These are phyloP conservation scores for Dendrocalamus latiflorus DNA, from an alignment of 202 grass and related monocot species.

Conservation along the genomic window DNA sequence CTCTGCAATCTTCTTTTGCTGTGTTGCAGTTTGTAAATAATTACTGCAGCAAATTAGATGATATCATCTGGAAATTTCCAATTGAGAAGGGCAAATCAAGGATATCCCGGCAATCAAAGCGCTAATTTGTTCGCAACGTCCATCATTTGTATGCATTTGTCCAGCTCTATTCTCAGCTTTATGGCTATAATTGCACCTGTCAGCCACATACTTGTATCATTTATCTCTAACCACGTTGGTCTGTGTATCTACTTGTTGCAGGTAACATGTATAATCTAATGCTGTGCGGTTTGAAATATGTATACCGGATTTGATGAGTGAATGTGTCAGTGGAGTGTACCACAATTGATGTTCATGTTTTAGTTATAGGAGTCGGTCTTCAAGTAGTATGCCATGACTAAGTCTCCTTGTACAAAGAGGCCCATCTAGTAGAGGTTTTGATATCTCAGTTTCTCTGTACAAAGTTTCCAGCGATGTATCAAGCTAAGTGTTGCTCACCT, in stretches of 20 bases:
- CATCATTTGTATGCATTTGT: background rate
- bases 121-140: constrained; percentile 2
- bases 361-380: background rate
- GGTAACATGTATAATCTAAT: constrained; percentile 4
- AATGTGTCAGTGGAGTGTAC: background rate
- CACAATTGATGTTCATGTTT: constrained; percentile 12
- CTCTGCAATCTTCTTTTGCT: background rate
- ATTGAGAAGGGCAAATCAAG: constrained; percentile 72
- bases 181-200: background rate
- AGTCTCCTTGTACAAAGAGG: constrained; percentile 25
- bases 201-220: background rate
- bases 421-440: background rate
- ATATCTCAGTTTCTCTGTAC: background rate
- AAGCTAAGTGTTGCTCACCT: background rate
- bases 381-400: background rate
- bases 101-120: constrained; percentile 38
- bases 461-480: constrained; percentile 19
- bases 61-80: constrained; percentile 75
- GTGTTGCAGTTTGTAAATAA: constrained; percentile 67
- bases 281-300: background rate
- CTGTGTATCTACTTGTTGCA: constrained; percentile 23
- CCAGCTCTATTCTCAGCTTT: background rate
- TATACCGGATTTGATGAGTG: background rate
- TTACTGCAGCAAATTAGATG: constrained; percentile 81
- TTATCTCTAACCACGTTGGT: background rate